Conservation (phyloP, 1,139 yeast genomes). For the Kurtzmaniella quercitrusa region DNA sequence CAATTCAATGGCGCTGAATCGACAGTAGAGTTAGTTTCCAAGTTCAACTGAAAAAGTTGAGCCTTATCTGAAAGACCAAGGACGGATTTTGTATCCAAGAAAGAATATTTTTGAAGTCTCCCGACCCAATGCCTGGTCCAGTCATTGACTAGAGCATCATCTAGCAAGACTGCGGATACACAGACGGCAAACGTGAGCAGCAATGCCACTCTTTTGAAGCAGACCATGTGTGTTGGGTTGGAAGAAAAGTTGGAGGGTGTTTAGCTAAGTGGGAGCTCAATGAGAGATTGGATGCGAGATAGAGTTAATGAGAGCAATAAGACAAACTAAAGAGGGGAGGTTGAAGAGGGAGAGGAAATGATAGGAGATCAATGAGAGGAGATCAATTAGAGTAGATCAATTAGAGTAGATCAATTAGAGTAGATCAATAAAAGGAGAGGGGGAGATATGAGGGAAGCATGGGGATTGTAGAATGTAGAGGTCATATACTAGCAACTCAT, state of each 20-base stretch:
- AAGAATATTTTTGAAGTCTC: slow-evolving; percentile 11
- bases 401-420: too few relatives aligned
- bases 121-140: slow-evolving; percentile 22
- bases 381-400: too few relatives aligned
- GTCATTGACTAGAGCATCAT: slow-evolving; percentile 37
- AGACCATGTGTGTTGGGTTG: slow-evolving; percentile 1
- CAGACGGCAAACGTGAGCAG: slow-evolving; percentile 4
- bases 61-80: slow-evolving; percentile 23
- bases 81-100: slow-evolving; percentile 16
- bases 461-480: too few relatives aligned
- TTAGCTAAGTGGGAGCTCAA: neutral
- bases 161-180: slow-evolving; percentile 23
- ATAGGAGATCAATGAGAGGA: too few relatives aligned
- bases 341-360: neutral
- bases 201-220: slow-evolving; percentile 1
- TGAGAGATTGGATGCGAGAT: neutral
- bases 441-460: too few relatives aligned
- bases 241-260: neutral
- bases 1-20: slow-evolving; percentile 12
- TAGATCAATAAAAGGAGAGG: too few relatives aligned
- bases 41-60: slow-evolving; percentile 23
- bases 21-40: slow-evolving; percentile 6
- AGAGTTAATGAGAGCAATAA: neutral
- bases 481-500: too few relatives aligned
- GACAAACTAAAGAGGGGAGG: neutral